Base-by-base conservation (phyloP, 2,329 filamentous ascomycete species). In the Monilinia fructigena region DNA sequence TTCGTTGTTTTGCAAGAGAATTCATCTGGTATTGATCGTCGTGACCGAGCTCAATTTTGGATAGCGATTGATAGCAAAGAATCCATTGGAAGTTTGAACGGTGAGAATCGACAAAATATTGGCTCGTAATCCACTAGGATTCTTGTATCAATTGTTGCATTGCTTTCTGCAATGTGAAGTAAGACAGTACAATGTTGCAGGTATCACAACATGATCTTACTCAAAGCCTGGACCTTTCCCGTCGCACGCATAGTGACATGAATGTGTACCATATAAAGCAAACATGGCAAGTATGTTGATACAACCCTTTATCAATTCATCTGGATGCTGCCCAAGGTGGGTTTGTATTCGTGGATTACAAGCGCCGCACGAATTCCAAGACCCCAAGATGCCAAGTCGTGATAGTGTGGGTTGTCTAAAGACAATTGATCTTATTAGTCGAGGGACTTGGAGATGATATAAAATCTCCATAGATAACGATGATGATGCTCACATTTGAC, bases 101-200 rank as follows among this genome's bases (percentile, higher is more conserved):
- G 50, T 63, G 23, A 23, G 28, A 23, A 63, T n/a, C 16, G 50
- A 55, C 28, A 31, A 26, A 26, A 18, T 26, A 12, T 23, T 63
- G 50, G 56, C 38, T 26, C 52, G 26, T 45, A 40, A 63, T 47
- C 50, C 61, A 55, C 61, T 45, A 47, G 26, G 16, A 63, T 31
- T 47, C 28, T 38, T 55, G 16, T 14, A 47, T n/a, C 45, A 16
- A 47, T 7, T 56, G 53, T 45, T 38, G 42, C 61, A 47, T 56
- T 55, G 31, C 61, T 63, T 63, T 18, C 38, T 48, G 47, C 61
- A 63, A 63, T 63, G 52, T 12, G 35, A 55, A 35, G 52, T 63
- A 55, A 48, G 61, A 63, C 53, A 20, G 14, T 42, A 54, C 28
- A 20, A 14, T 55, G n/a, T 47, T 55, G 42, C 38, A 63, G 61